Percentiles rank a stretch among this genome's conserved stretches.
Evolutionary conservation across 2,329 filamentous ascomycete species (phyloP).

Genomic region (Bipolaris sorokiniana): DNA sequence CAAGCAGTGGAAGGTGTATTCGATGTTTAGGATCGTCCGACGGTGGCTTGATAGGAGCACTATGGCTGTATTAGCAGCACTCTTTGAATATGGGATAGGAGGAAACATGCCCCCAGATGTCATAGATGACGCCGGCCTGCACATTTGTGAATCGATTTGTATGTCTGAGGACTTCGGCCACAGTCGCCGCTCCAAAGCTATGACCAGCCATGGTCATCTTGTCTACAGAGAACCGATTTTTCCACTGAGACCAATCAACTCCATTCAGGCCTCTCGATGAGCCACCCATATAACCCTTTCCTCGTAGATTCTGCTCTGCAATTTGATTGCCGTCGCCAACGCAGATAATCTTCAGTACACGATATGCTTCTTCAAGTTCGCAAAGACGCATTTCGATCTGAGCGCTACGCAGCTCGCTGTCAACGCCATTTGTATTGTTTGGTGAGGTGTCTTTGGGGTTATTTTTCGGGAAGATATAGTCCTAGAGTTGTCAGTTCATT

Average conservation of each 20-base stretch:
- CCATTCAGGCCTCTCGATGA: conserved; percentile 65
- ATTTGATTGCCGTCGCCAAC: conserved; percentile 61
- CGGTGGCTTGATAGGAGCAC: conserved; percentile 54
- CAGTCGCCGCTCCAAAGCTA: conserved; percentile 70
- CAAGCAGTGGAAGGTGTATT: conserved; percentile 63
- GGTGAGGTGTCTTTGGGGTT: conserved; percentile 57
- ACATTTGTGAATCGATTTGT: conserved; percentile 62
- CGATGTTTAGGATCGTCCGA: conserved; percentile 54
- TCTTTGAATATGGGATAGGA: not conserved
- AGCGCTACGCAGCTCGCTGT: conserved; percentile 63
- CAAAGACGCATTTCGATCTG: conserved; percentile 68
- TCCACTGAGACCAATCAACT: conserved; percentile 64
- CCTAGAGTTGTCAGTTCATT: conserved; percentile 30
- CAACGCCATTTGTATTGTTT: conserved; percentile 65
- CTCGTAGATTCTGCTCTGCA: conserved; percentile 60
- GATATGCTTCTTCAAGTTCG: conserved; percentile 69
- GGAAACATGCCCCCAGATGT: conserved; percentile 62
- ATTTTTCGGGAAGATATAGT: conserved; percentile 68
- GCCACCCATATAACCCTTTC: conserved; percentile 63
- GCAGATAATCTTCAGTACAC: conserved; percentile 62
- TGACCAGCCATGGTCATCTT: conserved; percentile 69
- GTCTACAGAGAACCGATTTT: conserved; percentile 60
- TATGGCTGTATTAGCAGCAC: conserved; percentile 29
- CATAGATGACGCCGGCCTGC: conserved; percentile 69
- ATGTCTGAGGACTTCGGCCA: conserved; percentile 65